phyloP scores from a whole-genome alignment of 768 basidiomycete genomes.

The Xerocomellus amylosporus region DNA sequence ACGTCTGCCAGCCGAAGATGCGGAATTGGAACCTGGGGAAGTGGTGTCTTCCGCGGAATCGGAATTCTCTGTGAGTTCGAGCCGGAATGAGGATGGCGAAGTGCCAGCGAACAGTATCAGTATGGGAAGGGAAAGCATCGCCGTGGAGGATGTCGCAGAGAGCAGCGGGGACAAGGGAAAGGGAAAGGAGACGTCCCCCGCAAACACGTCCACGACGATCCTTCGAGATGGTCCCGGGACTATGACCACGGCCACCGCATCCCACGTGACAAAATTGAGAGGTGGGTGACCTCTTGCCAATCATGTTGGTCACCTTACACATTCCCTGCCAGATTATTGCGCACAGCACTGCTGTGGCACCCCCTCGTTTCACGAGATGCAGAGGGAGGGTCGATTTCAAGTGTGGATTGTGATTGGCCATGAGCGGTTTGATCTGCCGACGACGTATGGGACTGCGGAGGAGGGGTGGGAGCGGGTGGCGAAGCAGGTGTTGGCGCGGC shows the following conservation, averaged over 20 bases:
- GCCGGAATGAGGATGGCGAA: conserved; percentile 18
- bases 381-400: conserved; percentile 24
- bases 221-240: not conserved
- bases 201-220: not conserved
- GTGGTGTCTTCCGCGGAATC: conserved; percentile 24
- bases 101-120: not conserved
- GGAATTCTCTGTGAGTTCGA: conserved; percentile 24
- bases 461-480: conserved; percentile 44
- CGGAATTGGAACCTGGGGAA: conserved; percentile 27
- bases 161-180: conserved; percentile 8
- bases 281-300: conserved; percentile 2
- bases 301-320: not conserved
- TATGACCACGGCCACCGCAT: not conserved
- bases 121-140: not conserved
- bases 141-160: not conserved
- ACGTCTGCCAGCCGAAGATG: not conserved
- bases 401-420: conserved; percentile 49
- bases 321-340: conserved; percentile 20
- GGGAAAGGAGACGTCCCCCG: conserved; percentile 3
- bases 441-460: conserved; percentile 35
- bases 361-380: conserved; percentile 37
- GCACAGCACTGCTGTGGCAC: conserved; percentile 10
- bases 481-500: conserved; percentile 42
- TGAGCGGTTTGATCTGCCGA: conserved; percentile 44
- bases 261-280: conserved; percentile 17